phyloP scores from a whole-genome alignment of 495 filamentous ascomycete genomes.

The Xylaria telfairii region DNA sequence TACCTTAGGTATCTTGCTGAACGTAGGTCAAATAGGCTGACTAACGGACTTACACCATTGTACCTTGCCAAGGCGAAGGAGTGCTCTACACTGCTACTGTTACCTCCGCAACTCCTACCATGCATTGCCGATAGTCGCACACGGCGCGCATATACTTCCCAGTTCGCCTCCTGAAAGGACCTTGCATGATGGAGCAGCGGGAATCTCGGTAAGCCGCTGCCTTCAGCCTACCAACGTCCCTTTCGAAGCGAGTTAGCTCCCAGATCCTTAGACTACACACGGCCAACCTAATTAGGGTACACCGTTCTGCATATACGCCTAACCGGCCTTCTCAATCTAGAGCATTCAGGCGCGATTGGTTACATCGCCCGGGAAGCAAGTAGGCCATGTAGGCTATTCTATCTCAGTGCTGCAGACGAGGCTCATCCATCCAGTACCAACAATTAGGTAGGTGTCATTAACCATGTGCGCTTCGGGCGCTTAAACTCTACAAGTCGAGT shows the following conservation, averaged over 20 bases:
- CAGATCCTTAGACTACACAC: neutral
- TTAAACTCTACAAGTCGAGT: neutral
- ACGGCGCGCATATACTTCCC: neutral
- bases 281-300: constrained; percentile 7
- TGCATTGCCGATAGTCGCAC: constrained; percentile 12
- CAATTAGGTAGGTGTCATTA: neutral
- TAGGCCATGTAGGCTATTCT: neutral
- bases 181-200: constrained; percentile 23
- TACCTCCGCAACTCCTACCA: constrained; percentile 10
- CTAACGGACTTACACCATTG: constrained; percentile 6
- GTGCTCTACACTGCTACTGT: constrained; percentile 2
- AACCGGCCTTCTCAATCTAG: constrained; percentile 4
- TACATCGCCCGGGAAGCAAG: neutral
- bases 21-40: constrained; percentile 1
- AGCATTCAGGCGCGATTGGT: neutral
- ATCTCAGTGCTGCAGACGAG: neutral
- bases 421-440: neutral
- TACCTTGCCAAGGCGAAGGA: constrained; percentile 15
- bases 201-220: constrained; percentile 17
- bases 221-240: neutral
- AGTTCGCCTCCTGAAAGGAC: constrained; percentile 10
- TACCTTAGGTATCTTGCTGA: no score
- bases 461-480: constrained; percentile 6
- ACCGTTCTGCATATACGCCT: neutral
- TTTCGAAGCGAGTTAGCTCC: constrained; percentile 8